Percentiles rank a stretch among this genome's conserved stretches.
These are phyloP conservation scores for Fomitopsis betulina DNA, from an alignment of 1,284 basidiomycete species.

Conservation along the genomic window DNA sequence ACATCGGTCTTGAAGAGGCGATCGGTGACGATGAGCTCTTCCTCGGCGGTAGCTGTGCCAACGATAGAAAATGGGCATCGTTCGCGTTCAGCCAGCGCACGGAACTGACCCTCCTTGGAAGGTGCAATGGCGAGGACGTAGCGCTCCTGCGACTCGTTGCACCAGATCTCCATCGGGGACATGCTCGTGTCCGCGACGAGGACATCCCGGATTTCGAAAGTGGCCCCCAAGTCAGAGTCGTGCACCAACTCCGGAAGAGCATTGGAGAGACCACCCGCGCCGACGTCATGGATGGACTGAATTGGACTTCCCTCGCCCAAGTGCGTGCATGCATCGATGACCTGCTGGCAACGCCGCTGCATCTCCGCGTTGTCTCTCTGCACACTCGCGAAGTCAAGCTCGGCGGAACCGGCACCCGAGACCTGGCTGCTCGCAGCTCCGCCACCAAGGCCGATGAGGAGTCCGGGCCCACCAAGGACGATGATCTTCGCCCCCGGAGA, in stretches of 20 bases:
- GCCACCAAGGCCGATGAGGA: slow-evolving; percentile 96
- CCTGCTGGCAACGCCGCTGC: slow-evolving; percentile 95
- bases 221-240: slow-evolving; percentile 87
- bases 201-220: slow-evolving; percentile 94
- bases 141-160: slow-evolving; percentile 98
- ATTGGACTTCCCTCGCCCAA: slow-evolving; percentile 76
- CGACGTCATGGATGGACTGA: slow-evolving; percentile 97
- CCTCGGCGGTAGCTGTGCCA: slow-evolving; percentile 78
- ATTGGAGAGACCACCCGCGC: slow-evolving; percentile 95
- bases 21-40: slow-evolving; percentile 89
- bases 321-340: slow-evolving; percentile 88
- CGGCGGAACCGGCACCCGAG: slow-evolving; percentile 83
- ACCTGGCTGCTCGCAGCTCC: slow-evolving; percentile 94
- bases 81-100: slow-evolving; percentile 80
- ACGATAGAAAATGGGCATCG: slow-evolving; percentile 93
- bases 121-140: slow-evolving; percentile 89
- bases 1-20: slow-evolving; percentile 76
- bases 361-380: slow-evolving; percentile 99
- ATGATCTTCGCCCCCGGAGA: slow-evolving; percentile 81
- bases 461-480: slow-evolving; percentile 94
- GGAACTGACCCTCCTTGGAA: slow-evolving; percentile 59
- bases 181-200: slow-evolving; percentile 89
- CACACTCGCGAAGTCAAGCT: slow-evolving; percentile 96
- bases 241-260: slow-evolving; percentile 97
- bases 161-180: slow-evolving; percentile 99